Evolutionary conservation across 345 rosid genomes (phyloP), one percentile per base, ranked within the genome.

Genomic region (Arabis alpina): DNA sequence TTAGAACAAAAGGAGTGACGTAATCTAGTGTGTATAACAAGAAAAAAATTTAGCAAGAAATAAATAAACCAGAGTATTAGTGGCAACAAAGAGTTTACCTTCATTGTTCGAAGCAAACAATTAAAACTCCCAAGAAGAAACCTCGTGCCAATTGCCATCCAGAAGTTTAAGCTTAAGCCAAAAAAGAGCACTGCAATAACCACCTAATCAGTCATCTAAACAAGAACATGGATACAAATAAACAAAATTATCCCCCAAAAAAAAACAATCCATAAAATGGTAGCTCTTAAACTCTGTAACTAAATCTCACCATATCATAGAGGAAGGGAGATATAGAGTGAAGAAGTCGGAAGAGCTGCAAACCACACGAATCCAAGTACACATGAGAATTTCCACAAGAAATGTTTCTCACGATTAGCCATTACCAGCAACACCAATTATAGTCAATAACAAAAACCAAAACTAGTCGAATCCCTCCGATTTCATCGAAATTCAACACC

Each of bases 21-120:
- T 19, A 19, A 19, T 19, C 23, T 19, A 19, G 23, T 19, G 23
- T 19, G 23, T 19, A 19, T 19, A 19, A 19, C 23, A 19, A 19
- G 23, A 19, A 19, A 19, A 19, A 19, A 19, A 19, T 19, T 19
- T 19, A 19, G 23, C 23, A 19, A 19, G 49, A 25, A 2, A 34
- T 1, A 1, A 37, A 54, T 54, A 8, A 8, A 42, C 23, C 23
- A 56, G 45, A 30, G 47, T 39, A 55, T 1, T 41, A 49, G 42
- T 13, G 52, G 59, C 7, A 15, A 61, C 13, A 54, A 68, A 54
- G 12, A 57, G 14, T 48, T 32, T 71, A 93, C 98, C 98, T 83
- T 91, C 77, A 89, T 84, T 7, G 97, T 87, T 79, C 98, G 97
- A 72, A 93, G 93, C 45, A 87, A 86, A 39, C 94, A 92, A 74